Conservation (phyloP, 352 stramenopile genomes). For the Phytophthora meadii region DNA sequence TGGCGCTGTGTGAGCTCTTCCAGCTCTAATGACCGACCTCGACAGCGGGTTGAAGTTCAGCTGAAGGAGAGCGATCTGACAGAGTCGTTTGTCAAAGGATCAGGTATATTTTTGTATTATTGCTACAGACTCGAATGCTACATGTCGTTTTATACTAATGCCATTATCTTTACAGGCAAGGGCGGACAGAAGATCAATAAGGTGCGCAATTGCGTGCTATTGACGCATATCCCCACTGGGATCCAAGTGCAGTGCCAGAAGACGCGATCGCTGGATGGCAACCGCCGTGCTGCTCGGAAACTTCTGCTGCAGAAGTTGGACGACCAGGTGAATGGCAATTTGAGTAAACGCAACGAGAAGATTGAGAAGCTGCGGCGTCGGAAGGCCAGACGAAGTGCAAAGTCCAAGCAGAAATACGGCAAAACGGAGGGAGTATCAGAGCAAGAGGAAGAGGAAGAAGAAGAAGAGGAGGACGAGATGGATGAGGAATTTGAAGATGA, state of each 20-base stretch:
- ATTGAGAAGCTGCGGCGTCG: conserved; percentile 74
- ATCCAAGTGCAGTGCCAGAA: conserved; percentile 82
- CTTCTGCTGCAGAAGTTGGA: conserved; percentile 80
- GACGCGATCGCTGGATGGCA: conserved; percentile 82
- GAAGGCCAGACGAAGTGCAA: conserved; percentile 65
- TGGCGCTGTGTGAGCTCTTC: background rate
- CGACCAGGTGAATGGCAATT: conserved; percentile 68
- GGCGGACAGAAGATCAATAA: conserved; percentile 94
- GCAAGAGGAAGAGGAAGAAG: conserved; percentile 19
- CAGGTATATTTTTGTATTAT: conserved; percentile 39
- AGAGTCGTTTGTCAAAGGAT: conserved; percentile 89
- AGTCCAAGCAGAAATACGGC: conserved; percentile 68
- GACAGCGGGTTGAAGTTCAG: conserved; percentile 33
- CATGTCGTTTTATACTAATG: too few species aligned
- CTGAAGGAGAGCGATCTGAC: conserved; percentile 73
- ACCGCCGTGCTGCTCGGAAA: conserved; percentile 75
- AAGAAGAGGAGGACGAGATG: conserved; percentile 9
- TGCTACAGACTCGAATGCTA: background rate
- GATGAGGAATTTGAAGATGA: conserved; percentile 21
- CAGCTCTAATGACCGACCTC: background rate
- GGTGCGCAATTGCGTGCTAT: conserved; percentile 88
- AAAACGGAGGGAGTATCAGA: conserved; percentile 12
- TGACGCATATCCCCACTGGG: conserved; percentile 85
- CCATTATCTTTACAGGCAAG: conserved; percentile 48
- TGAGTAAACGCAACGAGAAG: conserved; percentile 69